Conservation (phyloP, 306 rosid genomes). For the Hippophae gyantsensis region DNA sequence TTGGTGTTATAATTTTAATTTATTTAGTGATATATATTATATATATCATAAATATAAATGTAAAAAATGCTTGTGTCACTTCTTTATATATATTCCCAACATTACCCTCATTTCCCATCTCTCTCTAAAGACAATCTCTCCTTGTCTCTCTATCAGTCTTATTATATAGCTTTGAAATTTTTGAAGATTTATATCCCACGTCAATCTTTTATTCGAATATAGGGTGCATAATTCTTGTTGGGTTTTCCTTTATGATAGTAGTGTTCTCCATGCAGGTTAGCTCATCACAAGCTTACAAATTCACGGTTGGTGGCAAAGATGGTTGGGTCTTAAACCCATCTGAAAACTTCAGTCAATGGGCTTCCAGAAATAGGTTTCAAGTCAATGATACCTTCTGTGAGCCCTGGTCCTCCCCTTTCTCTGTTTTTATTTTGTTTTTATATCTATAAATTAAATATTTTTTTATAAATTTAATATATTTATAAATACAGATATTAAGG, state of each 20-base stretch:
- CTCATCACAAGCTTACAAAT: constrained; percentile 23
- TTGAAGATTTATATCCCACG: too few species aligned
- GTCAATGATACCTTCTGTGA: constrained; percentile 71
- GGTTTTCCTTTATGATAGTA: constrained; percentile 13
- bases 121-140: too few species aligned
- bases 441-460: background rate
- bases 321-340: constrained; percentile 67
- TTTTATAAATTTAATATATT: too few species aligned
- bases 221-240: constrained; percentile 15
- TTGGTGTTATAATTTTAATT: too few species aligned
- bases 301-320: constrained; percentile 51
- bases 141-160: too few species aligned
- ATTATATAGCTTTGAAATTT: too few species aligned
- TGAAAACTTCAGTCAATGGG: constrained; percentile 47
- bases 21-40: too few species aligned
- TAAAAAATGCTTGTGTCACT: too few species aligned
- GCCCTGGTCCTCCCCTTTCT: background rate
- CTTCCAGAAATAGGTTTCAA: constrained; percentile 47
- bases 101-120: too few species aligned
- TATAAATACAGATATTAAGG: too few species aligned
- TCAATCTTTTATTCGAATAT: background rate
- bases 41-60: too few species aligned
- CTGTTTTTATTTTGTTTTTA: background rate
- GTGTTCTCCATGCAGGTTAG: constrained; percentile 2
- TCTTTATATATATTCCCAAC: too few species aligned